A percentile compares a stretch with the other conserved stretches of the same genome.
Conservation (phyloP, 163 green algal genomes). For the Prototheca wickerhamii region DNA sequence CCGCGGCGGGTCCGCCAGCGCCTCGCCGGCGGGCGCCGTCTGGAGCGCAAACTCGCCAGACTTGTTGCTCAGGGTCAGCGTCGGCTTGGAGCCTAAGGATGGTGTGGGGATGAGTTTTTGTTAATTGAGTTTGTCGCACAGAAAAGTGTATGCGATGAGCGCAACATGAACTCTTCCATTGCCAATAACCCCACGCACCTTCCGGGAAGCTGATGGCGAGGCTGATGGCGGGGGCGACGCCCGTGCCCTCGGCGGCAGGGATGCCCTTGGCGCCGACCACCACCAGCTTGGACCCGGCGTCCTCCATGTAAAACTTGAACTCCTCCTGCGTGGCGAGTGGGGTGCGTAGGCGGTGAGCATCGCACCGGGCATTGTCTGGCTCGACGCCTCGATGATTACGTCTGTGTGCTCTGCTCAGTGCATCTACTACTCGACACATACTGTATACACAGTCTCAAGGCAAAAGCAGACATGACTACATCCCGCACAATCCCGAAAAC, state of each 20-base stretch:
- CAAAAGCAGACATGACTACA: neutral
- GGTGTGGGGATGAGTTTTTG: neutral
- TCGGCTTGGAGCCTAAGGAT: neutral
- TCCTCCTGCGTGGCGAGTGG: slow-evolving; percentile 44
- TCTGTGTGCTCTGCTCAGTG: no score
- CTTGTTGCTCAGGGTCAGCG: neutral
- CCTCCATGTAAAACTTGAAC: slow-evolving; percentile 77
- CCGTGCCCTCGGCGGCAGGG: slow-evolving; percentile 3
- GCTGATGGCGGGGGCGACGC: slow-evolving; percentile 25
- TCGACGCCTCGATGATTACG: neutral
- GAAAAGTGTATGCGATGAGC: neutral
- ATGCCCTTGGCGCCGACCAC: slow-evolving; percentile 36
- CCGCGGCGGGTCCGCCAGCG: slow-evolving; percentile 28
- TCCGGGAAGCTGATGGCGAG: slow-evolving; percentile 6
- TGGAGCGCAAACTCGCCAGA: neutral
- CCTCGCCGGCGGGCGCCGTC: neutral
- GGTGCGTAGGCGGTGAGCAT: neutral
- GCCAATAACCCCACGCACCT: neutral
- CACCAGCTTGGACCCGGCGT: slow-evolving; percentile 57
- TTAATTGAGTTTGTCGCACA: neutral
- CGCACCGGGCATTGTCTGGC: neutral
- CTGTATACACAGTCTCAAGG: neutral
- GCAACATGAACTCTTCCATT: neutral
- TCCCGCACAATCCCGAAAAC: neutral
- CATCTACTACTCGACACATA: no score